A percentile compares a stretch with the other conserved stretches of the same genome.
Conservation (phyloP, 1,284 basidiomycete species). For the Leccinum subspadiceum region DNA sequence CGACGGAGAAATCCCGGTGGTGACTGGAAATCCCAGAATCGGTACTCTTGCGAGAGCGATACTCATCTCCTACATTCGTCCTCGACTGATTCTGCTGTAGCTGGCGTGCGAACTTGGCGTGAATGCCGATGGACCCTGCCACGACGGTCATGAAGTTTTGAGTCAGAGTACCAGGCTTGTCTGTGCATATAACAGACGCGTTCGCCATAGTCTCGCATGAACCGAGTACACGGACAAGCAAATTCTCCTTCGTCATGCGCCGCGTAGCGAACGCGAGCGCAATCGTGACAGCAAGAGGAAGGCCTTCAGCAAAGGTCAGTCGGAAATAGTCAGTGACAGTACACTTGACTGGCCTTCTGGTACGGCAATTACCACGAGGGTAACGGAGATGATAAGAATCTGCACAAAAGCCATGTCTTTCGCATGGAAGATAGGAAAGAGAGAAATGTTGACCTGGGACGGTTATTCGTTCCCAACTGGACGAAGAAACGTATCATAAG, state of each 20-base stretch:
- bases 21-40: constrained; percentile 41
- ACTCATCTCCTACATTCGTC: constrained; percentile 69
- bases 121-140: constrained; percentile 90
- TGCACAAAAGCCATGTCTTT: no score
- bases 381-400: constrained; percentile 87
- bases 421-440: neutral
- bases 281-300: constrained; percentile 94
- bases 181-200: constrained; percentile 93
- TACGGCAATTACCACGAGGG: constrained; percentile 94
- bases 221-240: constrained; percentile 92
- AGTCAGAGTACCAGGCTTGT: constrained; percentile 93
- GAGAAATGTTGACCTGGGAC: constrained; percentile 15
- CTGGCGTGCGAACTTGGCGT: constrained; percentile 87
- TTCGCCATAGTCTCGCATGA: constrained; percentile 99
- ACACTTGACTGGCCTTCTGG: constrained; percentile 71
- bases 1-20: constrained; percentile 79
- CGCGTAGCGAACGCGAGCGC: constrained; percentile 97
- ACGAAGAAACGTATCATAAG: constrained; percentile 96
- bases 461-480: constrained; percentile 58
- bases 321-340: constrained; percentile 1
- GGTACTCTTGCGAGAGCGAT: constrained; percentile 36
- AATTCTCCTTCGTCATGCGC: constrained; percentile 92
- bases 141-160: constrained; percentile 96
- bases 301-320: constrained; percentile 47
- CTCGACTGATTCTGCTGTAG: constrained; percentile 75